Evolutionary conservation across 192 early-diverging fungal species (phyloP), one percentile per base, ranked within the genome.

Genomic region (Podila verticillata): DNA sequence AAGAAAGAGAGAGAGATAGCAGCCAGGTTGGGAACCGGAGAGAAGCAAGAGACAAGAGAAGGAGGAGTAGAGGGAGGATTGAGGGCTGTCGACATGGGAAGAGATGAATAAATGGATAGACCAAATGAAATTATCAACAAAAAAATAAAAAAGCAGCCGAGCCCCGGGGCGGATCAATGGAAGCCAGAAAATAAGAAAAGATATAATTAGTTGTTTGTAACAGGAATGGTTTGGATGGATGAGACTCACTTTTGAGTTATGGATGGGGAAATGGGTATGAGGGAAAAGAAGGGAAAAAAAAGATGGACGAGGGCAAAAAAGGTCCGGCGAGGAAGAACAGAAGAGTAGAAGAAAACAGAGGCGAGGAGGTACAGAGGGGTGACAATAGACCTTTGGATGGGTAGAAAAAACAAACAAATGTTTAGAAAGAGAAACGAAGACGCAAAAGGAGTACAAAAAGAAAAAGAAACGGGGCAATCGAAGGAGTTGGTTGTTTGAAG

Each of bases 41-140:
- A 57, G 32, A 57, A 57, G 34, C 35, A 44, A 57, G 31, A 28
- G 47, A 39, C n/a, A 7, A 36, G 70, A 72, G 13, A 57, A 32
- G 32, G 47, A 44, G 36, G 65, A 31, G n/a, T 39, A 44, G 36
- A 34, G 48, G 17, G 36, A 39, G 56, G 35, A 59, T 12, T 26
- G 24, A 15, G 28, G 57, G 39, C 12, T 44, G 39, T 44, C 39
- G 39, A 44, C 39, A 44, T 44, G 39, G 39, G 39, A 44, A 44
- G 17, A 9, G 39, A 44, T 44, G 39, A 17, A 44, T 15, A 44
- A 17, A 17, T 15, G n/a, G n/a, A 44, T 44, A 15, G 39, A 44
- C 17, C 39, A 13, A 44, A 44, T 44, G 65, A 57, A 57, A 34
- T 28, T 17, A 48, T 51, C 7, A 67, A 29, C 13, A 65, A 31